Evolutionary conservation across 73 alveolate genomes (phyloP).

Genomic region (Tetrahymena thermophila): DNA sequence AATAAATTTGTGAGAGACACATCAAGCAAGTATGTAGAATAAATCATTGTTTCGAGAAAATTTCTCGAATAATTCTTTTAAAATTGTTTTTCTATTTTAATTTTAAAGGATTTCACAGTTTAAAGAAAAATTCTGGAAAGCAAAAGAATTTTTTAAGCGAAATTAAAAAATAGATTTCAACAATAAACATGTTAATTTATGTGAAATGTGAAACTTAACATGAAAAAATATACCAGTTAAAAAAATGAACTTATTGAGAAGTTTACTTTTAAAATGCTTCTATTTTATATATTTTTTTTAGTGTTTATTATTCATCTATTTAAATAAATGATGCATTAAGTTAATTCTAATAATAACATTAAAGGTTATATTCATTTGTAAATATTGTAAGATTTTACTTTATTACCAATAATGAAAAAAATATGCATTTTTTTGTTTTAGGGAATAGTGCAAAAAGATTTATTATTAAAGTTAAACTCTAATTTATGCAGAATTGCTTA

Average conservation of each 20-base stretch:
- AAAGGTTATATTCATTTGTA: background rate
- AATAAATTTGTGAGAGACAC: too few relatives aligned
- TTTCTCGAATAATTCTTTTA: background rate
- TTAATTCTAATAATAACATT: background rate
- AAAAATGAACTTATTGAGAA: too few relatives aligned
- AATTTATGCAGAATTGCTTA: background rate
- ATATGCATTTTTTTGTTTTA: background rate
- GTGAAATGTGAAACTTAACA: too few relatives aligned
- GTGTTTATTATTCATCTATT: background rate
- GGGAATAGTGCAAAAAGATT: background rate
- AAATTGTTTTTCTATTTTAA: background rate
- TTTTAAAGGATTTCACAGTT: background rate
- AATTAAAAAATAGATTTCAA: too few relatives aligned
- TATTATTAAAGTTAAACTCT: background rate
- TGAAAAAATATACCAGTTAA: too few relatives aligned
- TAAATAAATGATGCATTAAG: background rate
- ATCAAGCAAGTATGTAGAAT: too few relatives aligned
- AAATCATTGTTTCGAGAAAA: background rate
- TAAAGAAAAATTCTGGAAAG: background rate
- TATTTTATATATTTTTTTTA: too few relatives aligned
- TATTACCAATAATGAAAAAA: background rate
- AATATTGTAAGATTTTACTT: background rate
- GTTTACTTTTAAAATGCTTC: background rate
- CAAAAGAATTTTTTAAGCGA: background rate
- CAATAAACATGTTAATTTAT: too few relatives aligned